These are phyloP conservation scores for Botryosphaeria dothidea DNA, from an alignment of 2,329 filamentous ascomycete genomes.

Conservation along the genomic window DNA sequence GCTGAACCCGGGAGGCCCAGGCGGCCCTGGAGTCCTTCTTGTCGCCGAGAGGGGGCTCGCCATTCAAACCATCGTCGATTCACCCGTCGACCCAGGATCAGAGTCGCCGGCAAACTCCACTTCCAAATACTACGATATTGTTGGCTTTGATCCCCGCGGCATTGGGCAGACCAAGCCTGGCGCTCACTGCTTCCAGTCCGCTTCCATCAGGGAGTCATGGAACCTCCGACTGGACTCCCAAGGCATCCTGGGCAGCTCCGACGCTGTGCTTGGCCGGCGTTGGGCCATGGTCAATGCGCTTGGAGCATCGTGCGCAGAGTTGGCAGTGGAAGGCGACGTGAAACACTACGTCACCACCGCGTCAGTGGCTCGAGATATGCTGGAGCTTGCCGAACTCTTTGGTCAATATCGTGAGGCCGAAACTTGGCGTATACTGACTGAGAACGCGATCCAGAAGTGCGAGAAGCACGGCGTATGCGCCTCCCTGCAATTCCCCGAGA, in stretches of 20 bases:
- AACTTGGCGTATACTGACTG: constrained; percentile 19
- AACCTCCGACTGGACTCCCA: constrained; percentile 36
- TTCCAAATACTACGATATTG: constrained; percentile 43
- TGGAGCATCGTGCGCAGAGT: constrained; percentile 31
- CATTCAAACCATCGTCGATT: constrained; percentile 34
- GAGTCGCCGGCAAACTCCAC: constrained; percentile 25
- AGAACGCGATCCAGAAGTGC: neutral
- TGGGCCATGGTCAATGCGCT: constrained; percentile 44
- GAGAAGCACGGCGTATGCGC: neutral
- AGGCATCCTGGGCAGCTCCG: constrained; percentile 42
- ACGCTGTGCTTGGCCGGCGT: constrained; percentile 43
- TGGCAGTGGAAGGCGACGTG: constrained; percentile 36
- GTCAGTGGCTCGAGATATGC: constrained; percentile 51
- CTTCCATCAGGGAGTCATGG: constrained; percentile 37
- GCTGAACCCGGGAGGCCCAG: constrained; percentile 48
- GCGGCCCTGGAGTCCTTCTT: constrained; percentile 41
- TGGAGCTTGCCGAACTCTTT: constrained; percentile 49
- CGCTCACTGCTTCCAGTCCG: constrained; percentile 37
- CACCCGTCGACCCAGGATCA: constrained; percentile 15
- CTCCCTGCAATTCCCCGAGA: neutral
- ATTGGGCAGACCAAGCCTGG: constrained; percentile 38
- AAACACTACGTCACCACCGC: constrained; percentile 49
- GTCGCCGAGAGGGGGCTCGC: constrained; percentile 27
- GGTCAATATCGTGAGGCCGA: constrained; percentile 37
- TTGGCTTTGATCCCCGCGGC: constrained; percentile 49